Evolutionary conservation across 352 stramenopile species (phyloP).

Genomic region (Phytophthora tentaculata): DNA sequence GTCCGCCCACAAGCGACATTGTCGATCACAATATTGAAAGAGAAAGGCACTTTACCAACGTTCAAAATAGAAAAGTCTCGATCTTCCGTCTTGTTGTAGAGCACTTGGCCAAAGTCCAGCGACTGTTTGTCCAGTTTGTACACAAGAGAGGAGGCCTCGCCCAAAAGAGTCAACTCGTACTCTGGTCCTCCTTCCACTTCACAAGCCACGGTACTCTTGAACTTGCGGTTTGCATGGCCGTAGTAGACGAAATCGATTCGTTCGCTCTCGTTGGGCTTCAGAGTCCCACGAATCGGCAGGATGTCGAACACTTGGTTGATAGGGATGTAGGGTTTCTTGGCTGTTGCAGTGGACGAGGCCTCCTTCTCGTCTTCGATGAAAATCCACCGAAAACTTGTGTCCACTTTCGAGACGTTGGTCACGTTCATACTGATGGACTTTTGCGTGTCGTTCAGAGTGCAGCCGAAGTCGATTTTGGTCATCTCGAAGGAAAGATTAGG

Average conservation of each 20-base stretch:
- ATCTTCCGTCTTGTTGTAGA: constrained; percentile 94
- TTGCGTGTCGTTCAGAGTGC: constrained; percentile 95
- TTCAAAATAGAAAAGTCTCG: constrained; percentile 94
- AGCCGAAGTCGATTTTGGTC: constrained; percentile 93
- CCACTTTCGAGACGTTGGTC: constrained; percentile 92
- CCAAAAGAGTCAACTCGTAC: constrained; percentile 90
- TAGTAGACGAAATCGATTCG: constrained; percentile 95
- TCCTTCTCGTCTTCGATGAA: constrained; percentile 94
- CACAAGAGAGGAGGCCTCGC: constrained; percentile 92
- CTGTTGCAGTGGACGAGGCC: constrained; percentile 50
- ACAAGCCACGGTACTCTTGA: constrained; percentile 88
- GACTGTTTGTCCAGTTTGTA: constrained; percentile 92
- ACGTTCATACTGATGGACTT: constrained; percentile 87
- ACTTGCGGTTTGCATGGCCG: constrained; percentile 92
- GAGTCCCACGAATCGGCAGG: constrained; percentile 87
- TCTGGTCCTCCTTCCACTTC: constrained; percentile 95
- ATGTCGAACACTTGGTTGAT: constrained; percentile 96
- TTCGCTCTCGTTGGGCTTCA: constrained; percentile 91
- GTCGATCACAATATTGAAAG: constrained; percentile 70
- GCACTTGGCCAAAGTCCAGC: constrained; percentile 93
- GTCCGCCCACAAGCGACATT: constrained; percentile 45
- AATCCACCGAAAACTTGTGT: constrained; percentile 91
- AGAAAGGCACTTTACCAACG: constrained; percentile 92
- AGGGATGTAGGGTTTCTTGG: constrained; percentile 88
- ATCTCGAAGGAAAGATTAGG: constrained; percentile 94